Base-by-base conservation (phyloP, 306 rosid genomes). In the Fagus crenata region DNA sequence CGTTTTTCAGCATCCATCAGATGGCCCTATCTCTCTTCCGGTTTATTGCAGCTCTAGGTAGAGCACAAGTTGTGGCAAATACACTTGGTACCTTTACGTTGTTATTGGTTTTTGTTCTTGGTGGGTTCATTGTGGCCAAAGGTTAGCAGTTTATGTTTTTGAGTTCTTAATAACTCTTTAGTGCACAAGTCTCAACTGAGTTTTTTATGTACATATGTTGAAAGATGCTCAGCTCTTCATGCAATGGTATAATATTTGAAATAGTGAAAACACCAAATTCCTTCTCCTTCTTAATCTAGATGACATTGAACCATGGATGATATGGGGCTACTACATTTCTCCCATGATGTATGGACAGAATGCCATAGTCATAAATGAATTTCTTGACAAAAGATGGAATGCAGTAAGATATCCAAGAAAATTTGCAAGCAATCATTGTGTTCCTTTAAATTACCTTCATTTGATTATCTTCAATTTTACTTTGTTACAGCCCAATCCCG, bases 271-370 rank as follows among this genome's bases (percentile, higher is more conserved):
- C 3, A 37, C 14, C 28, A 13, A 67, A 39, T 2, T 41, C 15
- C 37, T 69, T 5, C 55, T 69, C 56, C 12, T 43, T 72, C 40
- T 78, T 22, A 22, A 22, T 22, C 49, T 77, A 93, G 96, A 91
- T 71, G 91, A 86, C 73, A 84, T 93, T 82, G 70, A 40, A 36
- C 81, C 93, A 67, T 93, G 97, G 97, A 87, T 93, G 91, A 71
- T 86, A 77, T 93, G 98, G 98, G 92, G 96, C 59, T 93, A 86
- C 42, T 93, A 93, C 70, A n/a, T 40, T 28, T 89, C 93, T 58
- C 98, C 98, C 17, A 88, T 93, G 93, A 93, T 89, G 97, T 93
- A 93, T 67, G 98, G 97, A 82, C 92, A 87, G 54, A 93, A 90
- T 69, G 96, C 98, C 11, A 93, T 93, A 59, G 86, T 79, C 86